Percentiles rank a stretch among this genome's conserved stretches.
Conservation (phyloP, 345 rosid genomes). For the Melaleuca alternifolia region DNA sequence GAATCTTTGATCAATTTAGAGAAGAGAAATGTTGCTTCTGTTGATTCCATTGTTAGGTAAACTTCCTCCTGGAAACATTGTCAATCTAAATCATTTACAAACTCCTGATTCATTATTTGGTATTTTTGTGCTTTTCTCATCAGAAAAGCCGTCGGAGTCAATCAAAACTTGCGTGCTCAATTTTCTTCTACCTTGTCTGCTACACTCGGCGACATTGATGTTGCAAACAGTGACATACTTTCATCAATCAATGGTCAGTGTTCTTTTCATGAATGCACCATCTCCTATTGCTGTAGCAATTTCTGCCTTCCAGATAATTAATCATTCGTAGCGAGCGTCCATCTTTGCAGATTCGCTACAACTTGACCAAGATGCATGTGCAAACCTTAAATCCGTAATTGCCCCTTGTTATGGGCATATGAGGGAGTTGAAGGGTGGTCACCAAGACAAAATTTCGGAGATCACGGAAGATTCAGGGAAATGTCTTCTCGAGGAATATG, state of each 20-base stretch:
- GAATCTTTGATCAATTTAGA: constrained; percentile 77
- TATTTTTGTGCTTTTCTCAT: not conserved
- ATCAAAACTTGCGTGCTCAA: constrained; percentile 43
- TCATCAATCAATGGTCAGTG: constrained; percentile 74
- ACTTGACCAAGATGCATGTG: constrained; percentile 83
- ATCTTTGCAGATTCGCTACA: constrained; percentile 62
- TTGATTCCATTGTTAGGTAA: constrained; percentile 80
- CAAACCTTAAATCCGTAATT: constrained; percentile 74
- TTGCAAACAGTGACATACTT: constrained; percentile 50
- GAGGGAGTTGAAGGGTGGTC: constrained; percentile 76
- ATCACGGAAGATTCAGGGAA: constrained; percentile 82
- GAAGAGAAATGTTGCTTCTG: constrained; percentile 71
- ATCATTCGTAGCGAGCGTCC: not conserved
- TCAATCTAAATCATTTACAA: not conserved
- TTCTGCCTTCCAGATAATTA: not conserved
- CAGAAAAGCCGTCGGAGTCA: constrained; percentile 81
- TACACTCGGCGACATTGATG: constrained; percentile 52
- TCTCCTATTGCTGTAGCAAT: not conserved
- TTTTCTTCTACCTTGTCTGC: constrained; percentile 74
- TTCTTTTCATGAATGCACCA: not conserved
- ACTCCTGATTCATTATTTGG: not conserved
- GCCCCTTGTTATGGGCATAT: constrained; percentile 72
- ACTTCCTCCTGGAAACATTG: constrained; percentile 1
- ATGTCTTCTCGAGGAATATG: constrained; percentile 81
- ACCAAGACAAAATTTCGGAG: constrained; percentile 69